phyloP scores from a whole-genome alignment of 2,329 filamentous ascomycete genomes.

The Cercospora beticola region DNA sequence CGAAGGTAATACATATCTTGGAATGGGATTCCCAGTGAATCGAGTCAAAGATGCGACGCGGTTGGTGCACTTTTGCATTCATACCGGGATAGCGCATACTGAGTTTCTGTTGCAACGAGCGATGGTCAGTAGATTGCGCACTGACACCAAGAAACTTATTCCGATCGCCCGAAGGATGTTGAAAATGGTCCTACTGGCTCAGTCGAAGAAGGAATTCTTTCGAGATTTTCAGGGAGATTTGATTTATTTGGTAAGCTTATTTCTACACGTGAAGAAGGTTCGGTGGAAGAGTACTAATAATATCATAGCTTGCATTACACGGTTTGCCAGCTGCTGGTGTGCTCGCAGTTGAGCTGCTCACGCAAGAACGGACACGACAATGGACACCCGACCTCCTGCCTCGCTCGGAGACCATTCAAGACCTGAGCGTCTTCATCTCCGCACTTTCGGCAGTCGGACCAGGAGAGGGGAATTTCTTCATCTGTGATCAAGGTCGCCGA shows the following conservation, averaged over 20 bases:
- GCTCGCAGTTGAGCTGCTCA: constrained; percentile 46
- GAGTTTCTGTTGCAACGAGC: constrained; percentile 60
- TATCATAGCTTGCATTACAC: constrained; percentile 36
- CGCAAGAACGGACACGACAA: constrained; percentile 41
- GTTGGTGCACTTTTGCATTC: constrained; percentile 41
- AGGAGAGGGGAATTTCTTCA: constrained; percentile 43
- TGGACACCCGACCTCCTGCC: constrained; percentile 40
- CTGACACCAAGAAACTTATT: constrained; percentile 39
- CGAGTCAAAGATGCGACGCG: constrained; percentile 24
- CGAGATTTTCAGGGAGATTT: constrained; percentile 47
- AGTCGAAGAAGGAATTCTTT: constrained; percentile 43
- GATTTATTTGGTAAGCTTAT: constrained; percentile 35
- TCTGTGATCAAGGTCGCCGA: constrained; percentile 44
- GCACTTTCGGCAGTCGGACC: constrained; percentile 42
- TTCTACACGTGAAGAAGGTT: neutral
- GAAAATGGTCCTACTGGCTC: constrained; percentile 39
- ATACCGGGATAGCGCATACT: constrained; percentile 52
- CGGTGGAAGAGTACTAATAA: neutral
- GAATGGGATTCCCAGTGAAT: constrained; percentile 12
- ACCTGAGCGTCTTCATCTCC: constrained; percentile 48
- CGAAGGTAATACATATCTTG: constrained; percentile 19
- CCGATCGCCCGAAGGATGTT: constrained; percentile 42
- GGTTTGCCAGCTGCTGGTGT: constrained; percentile 46
- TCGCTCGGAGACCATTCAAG: constrained; percentile 48
- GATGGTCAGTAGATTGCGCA: constrained; percentile 47